phyloP scores from a whole-genome alignment of 257 asterid genomes.

The Solanum corneliomulleri region DNA sequence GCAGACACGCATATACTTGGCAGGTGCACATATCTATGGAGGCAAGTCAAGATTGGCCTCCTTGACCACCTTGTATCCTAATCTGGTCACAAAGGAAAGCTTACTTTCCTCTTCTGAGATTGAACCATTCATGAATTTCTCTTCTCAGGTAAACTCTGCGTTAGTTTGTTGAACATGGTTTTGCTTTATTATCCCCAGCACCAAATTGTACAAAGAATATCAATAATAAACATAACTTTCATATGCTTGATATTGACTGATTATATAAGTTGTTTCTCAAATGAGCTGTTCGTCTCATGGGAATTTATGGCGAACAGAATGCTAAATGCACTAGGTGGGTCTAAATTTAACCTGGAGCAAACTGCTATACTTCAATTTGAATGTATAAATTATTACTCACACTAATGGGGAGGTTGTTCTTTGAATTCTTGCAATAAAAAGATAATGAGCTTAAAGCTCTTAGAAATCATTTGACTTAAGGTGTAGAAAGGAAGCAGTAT shows the following conservation, averaged over 20 bases:
- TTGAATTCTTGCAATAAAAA: background rate
- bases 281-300: background rate
- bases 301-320: background rate
- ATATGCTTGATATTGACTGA: background rate
- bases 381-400: background rate
- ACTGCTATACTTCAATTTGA: background rate
- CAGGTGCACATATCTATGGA: constrained; percentile 94
- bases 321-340: background rate
- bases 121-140: constrained; percentile 59
- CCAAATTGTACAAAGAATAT: background rate
- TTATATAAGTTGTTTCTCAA: background rate
- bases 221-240: background rate
- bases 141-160: constrained; percentile 70
- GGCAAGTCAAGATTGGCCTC: constrained; percentile 78
- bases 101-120: constrained; percentile 80
- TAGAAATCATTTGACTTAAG: background rate
- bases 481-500: background rate
- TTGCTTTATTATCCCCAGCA: background rate
- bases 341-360: background rate
- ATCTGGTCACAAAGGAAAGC: constrained; percentile 79
- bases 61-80: constrained; percentile 82
- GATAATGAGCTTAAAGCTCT: background rate
- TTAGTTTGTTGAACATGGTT: background rate
- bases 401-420: background rate
- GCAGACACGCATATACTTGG: constrained; percentile 71